Conservation (phyloP, 805 yeast species). For the Candida xyloterini region DNA sequence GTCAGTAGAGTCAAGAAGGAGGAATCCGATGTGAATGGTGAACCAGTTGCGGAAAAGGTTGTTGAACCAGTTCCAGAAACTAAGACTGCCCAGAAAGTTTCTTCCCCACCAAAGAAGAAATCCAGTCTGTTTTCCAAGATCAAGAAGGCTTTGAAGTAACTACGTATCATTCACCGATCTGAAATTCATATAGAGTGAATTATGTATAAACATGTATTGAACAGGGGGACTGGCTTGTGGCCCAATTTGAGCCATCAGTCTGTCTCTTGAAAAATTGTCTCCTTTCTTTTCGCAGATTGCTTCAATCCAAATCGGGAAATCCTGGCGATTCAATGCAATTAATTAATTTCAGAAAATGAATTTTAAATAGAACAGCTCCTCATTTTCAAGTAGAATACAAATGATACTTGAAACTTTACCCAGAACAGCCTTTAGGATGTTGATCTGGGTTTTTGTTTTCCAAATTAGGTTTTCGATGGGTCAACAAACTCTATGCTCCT, state of each 20-base stretch:
- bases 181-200: no score
- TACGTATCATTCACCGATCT: background rate
- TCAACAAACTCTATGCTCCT: slow-evolving; percentile 26
- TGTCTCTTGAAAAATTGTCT: background rate
- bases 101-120: slow-evolving; percentile 33
- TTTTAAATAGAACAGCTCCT: slow-evolving; percentile 6
- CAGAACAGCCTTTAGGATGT: background rate
- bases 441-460: slow-evolving; percentile 2
- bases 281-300: slow-evolving; percentile 1
- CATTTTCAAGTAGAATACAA: background rate
- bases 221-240: no score
- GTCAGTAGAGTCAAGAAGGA: slow-evolving; percentile 31
- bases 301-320: slow-evolving; percentile 5
- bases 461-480: background rate
- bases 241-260: background rate
- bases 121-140: slow-evolving; percentile 41
- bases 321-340: slow-evolving; percentile 7
- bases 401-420: background rate
- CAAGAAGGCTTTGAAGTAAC: slow-evolving; percentile 38
- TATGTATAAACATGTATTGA: no score
- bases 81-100: slow-evolving; percentile 4
- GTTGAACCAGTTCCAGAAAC: background rate
- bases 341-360: slow-evolving; percentile 2
- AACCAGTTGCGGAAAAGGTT: background rate
- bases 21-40: slow-evolving; percentile 11